Base-by-base conservation (phyloP, 108 stramenopile genomes). In the Nitzschia putrida region DNA sequence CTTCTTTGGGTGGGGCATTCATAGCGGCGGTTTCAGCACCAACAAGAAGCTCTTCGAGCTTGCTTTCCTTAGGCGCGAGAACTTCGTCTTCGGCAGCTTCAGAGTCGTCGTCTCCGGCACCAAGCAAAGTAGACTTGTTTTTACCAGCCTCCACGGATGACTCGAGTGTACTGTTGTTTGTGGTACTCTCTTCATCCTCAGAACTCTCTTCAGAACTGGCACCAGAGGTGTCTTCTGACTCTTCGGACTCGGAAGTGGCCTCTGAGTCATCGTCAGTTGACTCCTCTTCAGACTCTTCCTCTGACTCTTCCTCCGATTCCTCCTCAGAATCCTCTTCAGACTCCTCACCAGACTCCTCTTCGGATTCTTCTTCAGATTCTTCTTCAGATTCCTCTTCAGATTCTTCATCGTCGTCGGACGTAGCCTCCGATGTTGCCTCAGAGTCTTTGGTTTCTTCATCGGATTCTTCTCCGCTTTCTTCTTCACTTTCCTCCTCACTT, bases 1-100 rank as follows among this genome's bases (percentile, higher is more conserved):
- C 34, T 1, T 60, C 37, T 22, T 51, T 47, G 4, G 39, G 38
- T 7, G 44, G 37, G 4, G 59, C 29, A 39, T 60, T 47, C 60
- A 74, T 42, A n/a, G 74, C 74, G 5, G 66, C 47, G 40, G 57
- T 51, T 51, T 74, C 66, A 21, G 74, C 66, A 3, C 60, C 66
- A 26, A 51, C 66, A 7, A 74, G 42, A 12, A 74, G 41, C 58
- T 68, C 74, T 10, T 53, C 50, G 20, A 74, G 23, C 50, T 74
- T 68, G 64, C 54, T 54, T 42, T 63, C 61, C 38, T 59, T 34
- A 1, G 61, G 61, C 12, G 44, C 44, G 1, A 63, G 44, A 13
- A 4, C 68, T 16, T 45, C 57, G 5, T 45, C 57, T 3, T 34
- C 29, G 25, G 56, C 56, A 49, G 68, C 47, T 47, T 43, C 22